phyloP scores from a whole-genome alignment of 441 rosid species.

The Eutrema salsugineum region DNA sequence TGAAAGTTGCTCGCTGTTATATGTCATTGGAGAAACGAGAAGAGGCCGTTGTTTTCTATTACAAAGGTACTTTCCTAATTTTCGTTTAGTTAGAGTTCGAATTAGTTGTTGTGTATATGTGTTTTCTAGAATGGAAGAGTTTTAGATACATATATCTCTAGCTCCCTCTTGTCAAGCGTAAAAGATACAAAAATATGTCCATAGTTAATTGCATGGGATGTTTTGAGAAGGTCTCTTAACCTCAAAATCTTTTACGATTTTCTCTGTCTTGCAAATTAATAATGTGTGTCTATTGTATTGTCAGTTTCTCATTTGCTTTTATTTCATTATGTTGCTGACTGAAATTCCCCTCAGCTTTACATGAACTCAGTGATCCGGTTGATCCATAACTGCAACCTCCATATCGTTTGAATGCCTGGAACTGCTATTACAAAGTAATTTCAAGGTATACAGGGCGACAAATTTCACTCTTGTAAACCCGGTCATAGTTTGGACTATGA shows the following conservation, averaged over 20 bases:
- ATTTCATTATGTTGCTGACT: slow-evolving; percentile 24
- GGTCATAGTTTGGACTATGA: background rate
- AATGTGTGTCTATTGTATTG: slow-evolving; percentile 10
- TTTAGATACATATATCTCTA: slow-evolving; percentile 1
- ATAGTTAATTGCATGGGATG: slow-evolving; percentile 5
- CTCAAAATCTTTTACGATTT: background rate
- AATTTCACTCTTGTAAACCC: background rate
- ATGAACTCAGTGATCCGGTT: slow-evolving; percentile 47
- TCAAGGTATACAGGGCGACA: slow-evolving; percentile 50
- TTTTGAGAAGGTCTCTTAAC: background rate
- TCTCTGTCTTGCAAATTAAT: background rate
- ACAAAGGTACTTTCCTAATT: slow-evolving; percentile 53
- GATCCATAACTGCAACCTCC: slow-evolving; percentile 61
- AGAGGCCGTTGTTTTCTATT: slow-evolving; percentile 60
- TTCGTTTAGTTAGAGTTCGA: background rate
- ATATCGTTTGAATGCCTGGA: slow-evolving; percentile 83
- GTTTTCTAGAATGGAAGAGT: background rate
- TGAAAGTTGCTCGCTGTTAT: slow-evolving; percentile 81
- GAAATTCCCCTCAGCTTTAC: slow-evolving; percentile 56
- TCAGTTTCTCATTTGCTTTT: background rate
- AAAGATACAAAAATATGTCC: background rate
- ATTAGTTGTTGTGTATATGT: slow-evolving; percentile 2
- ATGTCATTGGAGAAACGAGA: slow-evolving; percentile 53
- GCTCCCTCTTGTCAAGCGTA: slow-evolving; percentile 9
- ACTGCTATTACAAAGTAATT: slow-evolving; percentile 79